A percentile compares a stretch with the other conserved stretches of the same genome.
Evolutionary conservation across 2,329 filamentous ascomycete genomes (phyloP).

Genomic region (Esteya vermicola): DNA sequence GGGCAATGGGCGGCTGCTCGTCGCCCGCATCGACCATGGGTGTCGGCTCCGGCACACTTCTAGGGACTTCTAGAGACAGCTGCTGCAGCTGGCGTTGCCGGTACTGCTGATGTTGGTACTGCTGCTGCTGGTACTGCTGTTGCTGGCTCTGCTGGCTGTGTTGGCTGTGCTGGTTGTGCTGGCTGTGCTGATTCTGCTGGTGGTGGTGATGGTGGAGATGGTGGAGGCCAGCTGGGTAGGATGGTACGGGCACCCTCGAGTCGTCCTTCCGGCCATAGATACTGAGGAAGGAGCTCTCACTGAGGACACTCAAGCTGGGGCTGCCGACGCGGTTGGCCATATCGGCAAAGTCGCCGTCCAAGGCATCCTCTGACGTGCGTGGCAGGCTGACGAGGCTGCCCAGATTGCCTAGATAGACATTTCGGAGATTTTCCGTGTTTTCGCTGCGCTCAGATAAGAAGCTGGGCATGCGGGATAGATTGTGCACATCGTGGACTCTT

Average conservation of each 20-base stretch:
- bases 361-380: slow-evolving; percentile 27
- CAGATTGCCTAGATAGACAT: slow-evolving; percentile 44
- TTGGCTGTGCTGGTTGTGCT: too few species aligned
- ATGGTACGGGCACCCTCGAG: slow-evolving; percentile 11
- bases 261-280: slow-evolving; percentile 39
- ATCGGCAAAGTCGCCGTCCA: slow-evolving; percentile 14
- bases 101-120: too few species aligned
- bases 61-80: neutral
- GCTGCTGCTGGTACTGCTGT: too few species aligned
- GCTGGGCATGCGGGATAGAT: slow-evolving; percentile 45
- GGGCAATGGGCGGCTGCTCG: too few species aligned
- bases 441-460: slow-evolving; percentile 47
- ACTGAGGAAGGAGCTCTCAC: slow-evolving; percentile 53
- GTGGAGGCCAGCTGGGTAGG: neutral
- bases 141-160: too few species aligned
- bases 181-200: too few species aligned
- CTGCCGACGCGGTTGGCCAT: slow-evolving; percentile 33
- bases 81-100: too few species aligned
- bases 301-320: slow-evolving; percentile 48
- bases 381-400: slow-evolving; percentile 37
- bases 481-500: slow-evolving; percentile 18
- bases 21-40: neutral
- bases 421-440: slow-evolving; percentile 45
- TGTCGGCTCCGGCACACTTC: neutral
- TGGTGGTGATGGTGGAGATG: too few species aligned